phyloP scores from a whole-genome alignment of 2,329 filamentous ascomycete genomes.

The Tolypocladium endophyticum region DNA sequence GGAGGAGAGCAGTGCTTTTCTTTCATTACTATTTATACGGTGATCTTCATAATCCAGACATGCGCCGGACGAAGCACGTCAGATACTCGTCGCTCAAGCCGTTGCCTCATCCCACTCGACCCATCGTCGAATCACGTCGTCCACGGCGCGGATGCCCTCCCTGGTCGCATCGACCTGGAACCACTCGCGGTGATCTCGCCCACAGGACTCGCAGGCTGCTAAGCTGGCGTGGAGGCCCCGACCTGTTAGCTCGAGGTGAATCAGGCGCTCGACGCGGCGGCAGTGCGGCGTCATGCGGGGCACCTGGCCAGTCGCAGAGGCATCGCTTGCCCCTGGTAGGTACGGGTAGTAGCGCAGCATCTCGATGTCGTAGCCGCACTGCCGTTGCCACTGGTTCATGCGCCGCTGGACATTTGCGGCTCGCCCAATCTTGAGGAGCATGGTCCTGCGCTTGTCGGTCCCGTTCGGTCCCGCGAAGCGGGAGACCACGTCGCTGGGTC shows the following conservation, averaged over 20 bases:
- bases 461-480: conserved; percentile 30
- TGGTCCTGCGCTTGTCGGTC: conserved; percentile 40
- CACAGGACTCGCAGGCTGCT: conserved; percentile 63
- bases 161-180: conserved; percentile 76
- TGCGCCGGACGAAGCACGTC: neutral
- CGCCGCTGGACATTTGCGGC: conserved; percentile 79
- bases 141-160: conserved; percentile 55
- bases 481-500: conserved; percentile 44
- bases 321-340: conserved; percentile 33
- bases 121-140: conserved; percentile 71
- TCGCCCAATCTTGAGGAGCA: conserved; percentile 57
- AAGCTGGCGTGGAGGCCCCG: conserved; percentile 42
- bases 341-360: conserved; percentile 91
- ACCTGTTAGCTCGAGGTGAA: conserved; percentile 78
- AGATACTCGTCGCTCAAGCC: neutral
- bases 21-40: neutral
- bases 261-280: conserved; percentile 77
- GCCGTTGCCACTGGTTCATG: conserved; percentile 84
- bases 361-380: conserved; percentile 83
- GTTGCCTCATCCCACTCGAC: conserved; percentile 66
- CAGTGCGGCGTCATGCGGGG: conserved; percentile 72
- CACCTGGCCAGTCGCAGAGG: conserved; percentile 14
- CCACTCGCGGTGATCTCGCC: conserved; percentile 85
- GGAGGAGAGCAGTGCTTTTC: neutral
- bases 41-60: neutral